Base-by-base conservation (phyloP, 164 flowering plant species). In the Aristolochia californica region DNA sequence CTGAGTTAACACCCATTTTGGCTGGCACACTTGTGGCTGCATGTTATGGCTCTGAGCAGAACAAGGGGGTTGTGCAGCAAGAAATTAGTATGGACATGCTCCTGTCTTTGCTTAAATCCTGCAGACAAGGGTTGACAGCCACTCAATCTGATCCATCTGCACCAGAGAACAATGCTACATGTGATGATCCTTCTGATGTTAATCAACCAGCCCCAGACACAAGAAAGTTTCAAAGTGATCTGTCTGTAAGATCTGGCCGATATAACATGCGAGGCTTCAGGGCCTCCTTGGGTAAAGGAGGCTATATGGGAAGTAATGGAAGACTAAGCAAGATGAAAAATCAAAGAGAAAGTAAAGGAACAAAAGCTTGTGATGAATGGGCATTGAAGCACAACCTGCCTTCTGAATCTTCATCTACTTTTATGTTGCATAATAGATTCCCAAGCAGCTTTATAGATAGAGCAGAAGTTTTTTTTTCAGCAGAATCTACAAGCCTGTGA, bases 41-140 rank as follows among this genome's bases (percentile, higher is more conserved):
- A 51, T 85, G 94, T 62, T 91, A 73, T 69, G 90, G 90, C 12
- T 81, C 87, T 67, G 91, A 81, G 63, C 98, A 88, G 80, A 91
- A 86, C 65, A 86, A 76, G 69, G 80, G 62, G 20, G 83, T 88
- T 45, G 81, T 91, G 65, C 90, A 80, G 72, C 95, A 83, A 62
- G 98, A 91, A 67, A 77, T 91, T 58, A 91, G 96, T 72, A 66
- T 70, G 61, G 98, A 88, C 17, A 91, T 91, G 98, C 76, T 91
- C 53, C 80, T 85, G 48, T 80, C 95, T 25, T 71, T 86, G 68
- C 72, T 91, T 48, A 80, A 62, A 68, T 88, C 95, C 34, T 84
- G 96, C 75, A 83, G 69, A 78, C 83, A 68, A 66, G 74, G 67
- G 51, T 59, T 53, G 62, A 63, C 72, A 15, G 55, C 61, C 3